A percentile compares a stretch with the other conserved stretches of the same genome.
These are phyloP conservation scores for Glycine soja DNA, from an alignment of 306 rosid species.

Conservation along the genomic window DNA sequence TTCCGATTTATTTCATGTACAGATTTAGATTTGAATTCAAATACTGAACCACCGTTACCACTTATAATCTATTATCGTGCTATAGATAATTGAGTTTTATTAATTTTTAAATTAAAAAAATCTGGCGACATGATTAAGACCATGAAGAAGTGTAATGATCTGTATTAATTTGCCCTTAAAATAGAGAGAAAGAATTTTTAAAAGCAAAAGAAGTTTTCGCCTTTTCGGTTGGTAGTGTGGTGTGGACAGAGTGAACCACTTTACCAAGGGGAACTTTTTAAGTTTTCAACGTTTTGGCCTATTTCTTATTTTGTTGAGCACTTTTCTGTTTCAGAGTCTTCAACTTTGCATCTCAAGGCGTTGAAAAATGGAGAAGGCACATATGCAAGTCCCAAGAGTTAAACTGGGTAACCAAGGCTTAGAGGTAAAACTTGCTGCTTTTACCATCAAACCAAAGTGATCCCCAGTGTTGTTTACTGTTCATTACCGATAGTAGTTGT, in stretches of 20 bases:
- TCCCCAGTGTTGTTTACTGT: neutral
- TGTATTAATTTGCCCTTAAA: no score
- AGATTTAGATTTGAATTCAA: no score
- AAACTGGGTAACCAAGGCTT: constrained; percentile 82
- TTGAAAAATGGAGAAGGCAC: constrained; percentile 53
- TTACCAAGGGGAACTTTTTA: neutral
- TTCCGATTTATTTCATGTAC: no score
- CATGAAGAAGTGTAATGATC: no score
- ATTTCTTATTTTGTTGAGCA: neutral
- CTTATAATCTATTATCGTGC: no score
- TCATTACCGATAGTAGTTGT: constrained; percentile 1
- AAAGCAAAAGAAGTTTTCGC: neutral
- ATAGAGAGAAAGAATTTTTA: no score
- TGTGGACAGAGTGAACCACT: neutral
- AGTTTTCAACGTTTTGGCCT: neutral
- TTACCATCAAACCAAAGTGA: neutral
- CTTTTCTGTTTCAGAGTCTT: constrained; percentile 22
- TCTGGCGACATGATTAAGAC: no score
- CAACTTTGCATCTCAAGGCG: constrained; percentile 9
- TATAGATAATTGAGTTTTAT: no score
- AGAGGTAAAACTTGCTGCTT: constrained; percentile 53
- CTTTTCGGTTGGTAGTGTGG: constrained; percentile 11
- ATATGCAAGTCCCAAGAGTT: constrained; percentile 61
- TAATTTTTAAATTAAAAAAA: no score
- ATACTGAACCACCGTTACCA: no score